phyloP scores from a whole-genome alignment of 2,329 filamentous ascomycete genomes.

The Colletotrichum navitas region DNA sequence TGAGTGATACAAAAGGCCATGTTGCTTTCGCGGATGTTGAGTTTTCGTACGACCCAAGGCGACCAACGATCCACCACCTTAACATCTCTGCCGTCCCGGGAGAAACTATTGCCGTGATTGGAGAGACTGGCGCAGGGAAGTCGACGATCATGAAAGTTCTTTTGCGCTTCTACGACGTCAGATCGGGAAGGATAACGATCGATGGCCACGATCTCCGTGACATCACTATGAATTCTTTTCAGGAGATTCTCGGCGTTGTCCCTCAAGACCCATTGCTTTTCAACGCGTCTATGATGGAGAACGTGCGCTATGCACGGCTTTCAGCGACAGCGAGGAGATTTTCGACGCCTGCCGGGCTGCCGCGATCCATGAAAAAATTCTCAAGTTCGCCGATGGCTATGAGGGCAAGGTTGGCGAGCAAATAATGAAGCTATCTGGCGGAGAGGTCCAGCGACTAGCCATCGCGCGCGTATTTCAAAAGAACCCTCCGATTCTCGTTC shows the following conservation, averaged over 20 bases:
- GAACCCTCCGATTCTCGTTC: constrained; percentile 72
- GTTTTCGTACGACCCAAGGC: constrained; percentile 68
- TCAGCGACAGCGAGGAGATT: neutral
- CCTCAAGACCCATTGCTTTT: constrained; percentile 82
- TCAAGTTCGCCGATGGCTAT: constrained; percentile 67
- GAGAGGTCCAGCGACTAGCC: constrained; percentile 78
- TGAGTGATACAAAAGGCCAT: constrained; percentile 60
- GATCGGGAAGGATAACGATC: constrained; percentile 52
- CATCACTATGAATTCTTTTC: constrained; percentile 49
- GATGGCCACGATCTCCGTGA: constrained; percentile 45
- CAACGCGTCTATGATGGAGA: constrained; percentile 75
- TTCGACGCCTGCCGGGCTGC: constrained; percentile 53
- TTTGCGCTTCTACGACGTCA: constrained; percentile 71
- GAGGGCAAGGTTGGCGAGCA: constrained; percentile 73
- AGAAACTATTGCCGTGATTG: constrained; percentile 70
- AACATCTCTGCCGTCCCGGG: constrained; percentile 63
- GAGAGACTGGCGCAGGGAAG: constrained; percentile 73
- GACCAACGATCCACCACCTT: constrained; percentile 63
- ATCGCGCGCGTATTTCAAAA: constrained; percentile 79
- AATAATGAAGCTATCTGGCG: constrained; percentile 77
- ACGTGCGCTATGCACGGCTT: constrained; percentile 61
- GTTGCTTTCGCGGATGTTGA: constrained; percentile 67
- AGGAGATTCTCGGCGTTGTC: constrained; percentile 67
- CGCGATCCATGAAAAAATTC: constrained; percentile 69
- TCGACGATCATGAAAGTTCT: constrained; percentile 73